Evolutionary conservation across 352 stramenopile genomes (phyloP).

Genomic region (Phytophthora multivora): DNA sequence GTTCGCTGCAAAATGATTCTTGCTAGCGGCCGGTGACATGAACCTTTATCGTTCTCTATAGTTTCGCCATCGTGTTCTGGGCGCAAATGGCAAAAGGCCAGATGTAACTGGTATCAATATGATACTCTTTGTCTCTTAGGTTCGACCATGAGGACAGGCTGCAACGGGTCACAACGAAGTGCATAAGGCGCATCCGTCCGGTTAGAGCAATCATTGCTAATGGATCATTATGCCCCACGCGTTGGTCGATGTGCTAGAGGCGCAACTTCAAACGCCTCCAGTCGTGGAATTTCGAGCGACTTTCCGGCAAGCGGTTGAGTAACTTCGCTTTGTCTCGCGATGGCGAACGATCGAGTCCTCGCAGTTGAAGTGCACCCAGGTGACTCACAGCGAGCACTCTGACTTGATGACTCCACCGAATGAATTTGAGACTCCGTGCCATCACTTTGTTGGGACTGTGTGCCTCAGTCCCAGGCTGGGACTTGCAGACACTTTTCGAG

Average conservation of each 20-base stretch:
- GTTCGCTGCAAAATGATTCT: slow-evolving; percentile 21
- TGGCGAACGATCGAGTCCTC: not conserved
- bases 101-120: not conserved
- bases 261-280: slow-evolving; percentile 4
- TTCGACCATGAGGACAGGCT: slow-evolving; percentile 15
- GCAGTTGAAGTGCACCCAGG: not conserved
- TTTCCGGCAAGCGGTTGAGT: slow-evolving; percentile 2
- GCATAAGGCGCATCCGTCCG: slow-evolving; percentile 4
- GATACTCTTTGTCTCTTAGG: slow-evolving; percentile 1
- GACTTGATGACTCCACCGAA: not conserved
- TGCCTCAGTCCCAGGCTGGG: no score
- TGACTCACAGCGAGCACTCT: not conserved
- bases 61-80: slow-evolving; percentile 17
- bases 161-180: not conserved
- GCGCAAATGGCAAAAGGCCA: slow-evolving; percentile 15
- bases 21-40: not conserved
- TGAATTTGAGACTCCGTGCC: not conserved
- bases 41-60: not conserved
- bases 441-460: no score
- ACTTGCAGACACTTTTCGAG: no score
- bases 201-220: slow-evolving; percentile 18
- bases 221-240: slow-evolving; percentile 2
- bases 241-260: slow-evolving; percentile 1
- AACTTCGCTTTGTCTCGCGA: slow-evolving; percentile 1
- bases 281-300: slow-evolving; percentile 9